Percentiles rank a stretch among this genome's conserved stretches.
These are phyloP conservation scores for Kodamaea restingae DNA, from an alignment of 805 yeast species.

Conservation along the genomic window DNA sequence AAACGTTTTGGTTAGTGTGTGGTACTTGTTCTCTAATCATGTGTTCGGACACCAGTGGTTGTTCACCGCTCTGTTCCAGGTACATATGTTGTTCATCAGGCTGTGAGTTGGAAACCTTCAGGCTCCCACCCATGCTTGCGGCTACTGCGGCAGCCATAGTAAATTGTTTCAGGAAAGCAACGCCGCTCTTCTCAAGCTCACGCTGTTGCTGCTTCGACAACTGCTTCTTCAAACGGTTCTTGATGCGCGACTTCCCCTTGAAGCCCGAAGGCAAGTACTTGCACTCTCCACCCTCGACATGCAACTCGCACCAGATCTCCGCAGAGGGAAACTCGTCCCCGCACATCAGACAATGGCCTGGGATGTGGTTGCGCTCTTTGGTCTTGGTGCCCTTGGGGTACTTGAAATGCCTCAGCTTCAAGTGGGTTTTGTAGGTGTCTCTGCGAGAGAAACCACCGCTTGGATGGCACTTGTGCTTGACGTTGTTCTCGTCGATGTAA, in stretches of 20 bases:
- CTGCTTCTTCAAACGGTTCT: conserved; percentile 39
- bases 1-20: too few species aligned
- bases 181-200: conserved; percentile 13
- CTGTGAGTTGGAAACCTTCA: neutral
- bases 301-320: conserved; percentile 49
- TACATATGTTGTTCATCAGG: neutral
- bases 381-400: conserved; percentile 55
- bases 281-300: conserved; percentile 50
- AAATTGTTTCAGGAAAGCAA: conserved; percentile 10
- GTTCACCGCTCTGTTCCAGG: neutral
- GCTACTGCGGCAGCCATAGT: conserved; percentile 16
- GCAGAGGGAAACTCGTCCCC: conserved; percentile 46
- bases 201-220: conserved; percentile 22
- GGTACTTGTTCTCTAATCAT: too few species aligned
- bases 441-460: conserved; percentile 57
- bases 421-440: conserved; percentile 56
- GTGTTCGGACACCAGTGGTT: neutral
- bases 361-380: conserved; percentile 36
- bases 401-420: conserved; percentile 52
- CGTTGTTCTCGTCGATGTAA: conserved; percentile 36
- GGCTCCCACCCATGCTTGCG: conserved; percentile 2
- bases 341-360: conserved; percentile 55
- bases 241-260: conserved; percentile 41
- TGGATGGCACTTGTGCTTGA: conserved; percentile 49
- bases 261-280: conserved; percentile 40